Base-by-base conservation (phyloP, 768 basidiomycete genomes). In the Epithele typhae region DNA sequence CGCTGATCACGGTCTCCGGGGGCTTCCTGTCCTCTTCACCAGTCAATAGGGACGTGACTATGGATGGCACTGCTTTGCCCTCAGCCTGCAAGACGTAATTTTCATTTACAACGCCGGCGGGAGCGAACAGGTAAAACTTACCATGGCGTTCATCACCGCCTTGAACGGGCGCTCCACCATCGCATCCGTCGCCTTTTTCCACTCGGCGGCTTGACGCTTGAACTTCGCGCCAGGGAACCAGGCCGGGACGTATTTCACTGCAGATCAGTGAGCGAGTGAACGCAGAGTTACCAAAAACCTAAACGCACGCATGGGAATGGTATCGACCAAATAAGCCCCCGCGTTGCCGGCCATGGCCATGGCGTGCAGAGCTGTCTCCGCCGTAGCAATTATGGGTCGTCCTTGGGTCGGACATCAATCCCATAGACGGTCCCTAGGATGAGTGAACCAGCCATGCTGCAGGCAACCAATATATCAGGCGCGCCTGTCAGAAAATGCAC, bases 391-490 rank as follows among this genome's bases (percentile, higher is more conserved):
- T 69, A 72, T 3, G 75, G 72, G 50, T 79, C 78, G 44, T 72
- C 55, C 12, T 55, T 36, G 0, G 68, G 61, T 30, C 64, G 49
- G 8, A 72, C 64, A 11, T 71, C 56, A 17, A 78, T 63, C 2
- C 78, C 79, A 50, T 79, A 78, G 0, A 72, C 69, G 8, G 76
- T 49, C 0, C 66, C 66, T 40, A 78, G 58, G 10, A 72, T 58
- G 17, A 69, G 59, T n/a, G 65, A 61, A 10, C 68, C 74, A 2
- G 71, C 61, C 54, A 71, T 63, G 35, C 74, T 77, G 42, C 34
- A 30, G 14, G 27, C 27, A 7, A 30, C n/a, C n/a, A n/a, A n/a
- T n/a, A n/a, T n/a, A n/a, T n/a, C 8, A 30, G 27, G 27, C 27
- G 7, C 14, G 14, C 8, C 27, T 7, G 27, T 14, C 7, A 7